These are phyloP conservation scores for Lantana camara DNA, from an alignment of 257 asterid species.

Conservation along the genomic window DNA sequence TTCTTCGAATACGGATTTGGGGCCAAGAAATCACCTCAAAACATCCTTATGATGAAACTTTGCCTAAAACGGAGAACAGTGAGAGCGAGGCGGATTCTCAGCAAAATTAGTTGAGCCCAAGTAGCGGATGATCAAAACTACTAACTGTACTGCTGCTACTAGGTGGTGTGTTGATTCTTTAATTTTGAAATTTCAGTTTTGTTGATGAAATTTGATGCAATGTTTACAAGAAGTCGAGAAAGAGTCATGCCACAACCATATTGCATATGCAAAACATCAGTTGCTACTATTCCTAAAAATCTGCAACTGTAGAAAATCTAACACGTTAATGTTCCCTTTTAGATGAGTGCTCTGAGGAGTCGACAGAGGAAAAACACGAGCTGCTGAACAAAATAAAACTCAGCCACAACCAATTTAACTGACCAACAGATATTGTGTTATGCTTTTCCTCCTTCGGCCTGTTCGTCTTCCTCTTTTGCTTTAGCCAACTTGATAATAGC, in stretches of 20 bases:
- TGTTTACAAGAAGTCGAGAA: slow-evolving; percentile 23
- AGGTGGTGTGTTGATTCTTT: not conserved
- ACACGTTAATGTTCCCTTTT: slow-evolving; percentile 21
- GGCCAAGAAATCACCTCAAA: slow-evolving; percentile 36
- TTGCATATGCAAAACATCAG: slow-evolving; percentile 16
- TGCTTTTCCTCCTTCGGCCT: slow-evolving; percentile 52
- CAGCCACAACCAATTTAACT: no score
- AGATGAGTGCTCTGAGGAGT: slow-evolving; percentile 6
- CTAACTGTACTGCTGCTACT: not conserved
- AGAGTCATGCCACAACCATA: slow-evolving; percentile 11
- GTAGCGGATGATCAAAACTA: slow-evolving; percentile 24
- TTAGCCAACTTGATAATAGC: slow-evolving; percentile 79
- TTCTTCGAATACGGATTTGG: slow-evolving; percentile 86
- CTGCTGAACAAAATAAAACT: slow-evolving; percentile 9
- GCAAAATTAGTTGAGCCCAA: slow-evolving; percentile 62
- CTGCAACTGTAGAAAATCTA: slow-evolving; percentile 22
- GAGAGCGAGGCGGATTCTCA: slow-evolving; percentile 48
- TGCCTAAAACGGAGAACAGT: slow-evolving; percentile 37
- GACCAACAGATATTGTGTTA: slow-evolving; percentile 21
- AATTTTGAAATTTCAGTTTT: not conserved
- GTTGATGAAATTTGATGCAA: slow-evolving; percentile 16
- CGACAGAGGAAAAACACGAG: slow-evolving; percentile 3
- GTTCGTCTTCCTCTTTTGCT: slow-evolving; percentile 57
- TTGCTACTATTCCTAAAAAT: slow-evolving; percentile 17
- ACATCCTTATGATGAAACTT: slow-evolving; percentile 53